A percentile compares a stretch with the other conserved stretches of the same genome.
phyloP scores from a whole-genome alignment of 163 green algal species.

The Chlorella variabilis region DNA sequence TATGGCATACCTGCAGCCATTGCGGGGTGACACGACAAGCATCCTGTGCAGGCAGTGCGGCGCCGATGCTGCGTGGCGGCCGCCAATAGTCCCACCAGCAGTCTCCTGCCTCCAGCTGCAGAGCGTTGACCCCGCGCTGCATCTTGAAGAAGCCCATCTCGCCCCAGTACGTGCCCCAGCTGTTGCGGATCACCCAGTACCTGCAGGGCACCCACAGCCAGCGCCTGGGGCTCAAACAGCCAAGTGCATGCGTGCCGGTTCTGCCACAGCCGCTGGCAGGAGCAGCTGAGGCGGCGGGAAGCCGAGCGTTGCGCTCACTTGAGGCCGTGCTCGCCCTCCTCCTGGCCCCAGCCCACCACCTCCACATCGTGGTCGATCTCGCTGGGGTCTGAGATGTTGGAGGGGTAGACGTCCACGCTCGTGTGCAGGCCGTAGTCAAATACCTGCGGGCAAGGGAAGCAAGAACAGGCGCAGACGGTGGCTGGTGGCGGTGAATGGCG shows the following conservation, averaged over 20 bases:
- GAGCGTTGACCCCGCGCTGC: conserved; percentile 71
- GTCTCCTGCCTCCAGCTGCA: conserved; percentile 79
- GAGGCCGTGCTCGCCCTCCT: conserved; percentile 13
- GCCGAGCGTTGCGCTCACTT: too few species aligned
- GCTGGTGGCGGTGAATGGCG: too few species aligned
- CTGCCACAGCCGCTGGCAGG: background rate
- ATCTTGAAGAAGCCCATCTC: conserved; percentile 79
- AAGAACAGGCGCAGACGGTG: too few species aligned
- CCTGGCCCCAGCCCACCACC: conserved; percentile 86
- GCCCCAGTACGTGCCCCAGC: conserved; percentile 87
- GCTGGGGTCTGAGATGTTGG: background rate
- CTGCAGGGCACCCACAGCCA: conserved; percentile 35
- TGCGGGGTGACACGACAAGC: too few species aligned
- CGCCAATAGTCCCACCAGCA: conserved; percentile 67
- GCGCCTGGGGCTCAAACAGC: too few species aligned
- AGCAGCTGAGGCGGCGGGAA: too few species aligned
- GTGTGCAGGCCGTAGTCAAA: background rate
- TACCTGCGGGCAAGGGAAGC: background rate
- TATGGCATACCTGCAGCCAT: conserved; percentile 55
- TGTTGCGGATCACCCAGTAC: conserved; percentile 85
- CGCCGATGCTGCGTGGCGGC: too few species aligned
- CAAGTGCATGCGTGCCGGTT: too few species aligned
- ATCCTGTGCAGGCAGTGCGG: too few species aligned
- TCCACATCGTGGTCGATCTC: conserved; percentile 89
- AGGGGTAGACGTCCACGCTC: background rate